Evolutionary conservation across 148 eudicot species (phyloP).

Genomic region (Silene uniflora): DNA sequence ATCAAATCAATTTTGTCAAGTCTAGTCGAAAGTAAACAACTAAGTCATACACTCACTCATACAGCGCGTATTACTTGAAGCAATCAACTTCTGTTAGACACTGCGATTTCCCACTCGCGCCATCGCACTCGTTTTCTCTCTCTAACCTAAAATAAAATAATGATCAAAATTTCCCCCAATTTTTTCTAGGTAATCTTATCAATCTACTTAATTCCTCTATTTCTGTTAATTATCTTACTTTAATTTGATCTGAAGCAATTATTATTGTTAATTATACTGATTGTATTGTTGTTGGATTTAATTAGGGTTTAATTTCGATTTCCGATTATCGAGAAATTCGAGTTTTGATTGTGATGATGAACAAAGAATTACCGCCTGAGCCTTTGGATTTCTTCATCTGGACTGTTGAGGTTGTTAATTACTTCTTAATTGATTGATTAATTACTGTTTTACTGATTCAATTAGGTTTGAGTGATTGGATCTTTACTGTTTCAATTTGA

Average conservation of each 20-base stretch:
- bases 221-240: neutral
- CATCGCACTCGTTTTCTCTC: neutral
- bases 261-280: neutral
- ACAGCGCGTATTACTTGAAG: no score
- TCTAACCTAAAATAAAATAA: neutral
- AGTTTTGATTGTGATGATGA: conserved; percentile 43
- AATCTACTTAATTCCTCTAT: neutral
- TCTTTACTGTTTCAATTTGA: conserved; percentile 8
- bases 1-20: no score
- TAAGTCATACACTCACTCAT: neutral
- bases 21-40: no score
- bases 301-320: neutral
- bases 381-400: conserved; percentile 93
- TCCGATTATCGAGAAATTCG: neutral
- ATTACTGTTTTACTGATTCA: neutral
- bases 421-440: neutral
- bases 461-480: conserved; percentile 6
- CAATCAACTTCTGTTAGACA: neutral
- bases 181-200: neutral
- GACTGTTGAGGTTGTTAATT: conserved; percentile 66
- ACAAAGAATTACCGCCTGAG: conserved; percentile 62
- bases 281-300: neutral
- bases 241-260: neutral
- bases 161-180: neutral
- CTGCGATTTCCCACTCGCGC: neutral